Base-by-base conservation (phyloP, 202 grass and related monocot species). In the Digitaria exilis region DNA sequence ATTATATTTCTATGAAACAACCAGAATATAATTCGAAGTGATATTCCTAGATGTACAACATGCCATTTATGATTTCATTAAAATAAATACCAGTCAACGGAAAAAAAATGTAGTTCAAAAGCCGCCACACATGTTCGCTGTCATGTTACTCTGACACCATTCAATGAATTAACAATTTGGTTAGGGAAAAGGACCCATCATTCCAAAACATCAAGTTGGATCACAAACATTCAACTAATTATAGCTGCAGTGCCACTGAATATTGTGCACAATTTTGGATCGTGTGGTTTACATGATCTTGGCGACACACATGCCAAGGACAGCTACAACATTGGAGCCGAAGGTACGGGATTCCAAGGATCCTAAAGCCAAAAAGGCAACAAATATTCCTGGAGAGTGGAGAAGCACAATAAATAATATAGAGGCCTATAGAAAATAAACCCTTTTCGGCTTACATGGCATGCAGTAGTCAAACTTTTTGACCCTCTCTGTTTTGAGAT, bases 391-490 rank as follows among this genome's bases (percentile, higher is more conserved):
- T 37, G 35, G 35, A 4, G 35, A 37, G n/a, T 7, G 5, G 2
- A 32, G 18, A 84, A 60, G 76, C 7, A 49, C n/a, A n/a, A n/a
- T n/a, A n/a, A n/a, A n/a, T n/a, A n/a, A n/a, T n/a, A 55, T 14
- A 50, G 4, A 69, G 18, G 48, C 50, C 18, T 49, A 65, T 6
- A 6, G 41, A 65, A 78, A 55, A 43, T 28, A 44, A 70, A 48
- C 51, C 39, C 29, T 18, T 82, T 73, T 78, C 72, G 65, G 68
- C 95, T 98, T 87, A 98, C 93, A 98, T 8, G 96, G 96, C 87
- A 98, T 91, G 80, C 96, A 98, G 80, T 98, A 98, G 73, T 98
- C 93, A 80, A 92, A 98, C 44, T 85, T 82, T 86, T 89, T 98
- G 71, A 98, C 93, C 69, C 96, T 82, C 77, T 98, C 96, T 13